These are phyloP conservation scores for Pistacia vera DNA, from an alignment of 345 rosid genomes.

Conservation along the genomic window DNA sequence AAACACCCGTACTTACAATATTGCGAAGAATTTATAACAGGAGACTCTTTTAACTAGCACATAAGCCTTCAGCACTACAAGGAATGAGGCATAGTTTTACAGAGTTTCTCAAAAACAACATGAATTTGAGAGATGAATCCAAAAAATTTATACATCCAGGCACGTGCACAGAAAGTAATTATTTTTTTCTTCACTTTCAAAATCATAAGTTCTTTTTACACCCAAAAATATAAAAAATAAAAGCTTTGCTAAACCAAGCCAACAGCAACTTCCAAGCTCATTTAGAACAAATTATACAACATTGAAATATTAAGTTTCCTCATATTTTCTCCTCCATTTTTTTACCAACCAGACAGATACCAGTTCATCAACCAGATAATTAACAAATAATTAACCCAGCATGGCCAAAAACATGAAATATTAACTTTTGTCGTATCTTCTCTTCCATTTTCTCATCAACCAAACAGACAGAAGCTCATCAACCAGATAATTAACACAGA, in stretches of 20 bases:
- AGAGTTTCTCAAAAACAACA: too few species aligned
- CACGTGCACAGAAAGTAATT: too few species aligned
- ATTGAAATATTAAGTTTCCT: neutral
- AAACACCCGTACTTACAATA: too few species aligned
- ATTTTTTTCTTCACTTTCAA: neutral
- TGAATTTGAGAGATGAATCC: too few species aligned
- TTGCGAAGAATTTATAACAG: too few species aligned
- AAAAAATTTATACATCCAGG: too few species aligned
- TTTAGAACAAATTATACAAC: neutral
- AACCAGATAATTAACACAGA: neutral
- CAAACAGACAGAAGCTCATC: neutral
- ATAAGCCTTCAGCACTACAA: too few species aligned
- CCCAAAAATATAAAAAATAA: neutral
- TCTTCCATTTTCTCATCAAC: constrained; percentile 3
- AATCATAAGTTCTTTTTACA: neutral
- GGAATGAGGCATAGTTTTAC: too few species aligned
- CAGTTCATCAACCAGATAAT: neutral
- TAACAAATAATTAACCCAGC: neutral
- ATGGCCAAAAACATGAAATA: neutral
- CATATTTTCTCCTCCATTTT: neutral
- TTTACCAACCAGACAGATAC: neutral
- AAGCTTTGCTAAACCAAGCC: neutral
- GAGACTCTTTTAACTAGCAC: too few species aligned
- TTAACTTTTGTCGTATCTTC: neutral
- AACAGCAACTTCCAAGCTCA: neutral